phyloP scores from a whole-genome alignment of 1,284 basidiomycete genomes.

The Cystobasidium sp. region DNA sequence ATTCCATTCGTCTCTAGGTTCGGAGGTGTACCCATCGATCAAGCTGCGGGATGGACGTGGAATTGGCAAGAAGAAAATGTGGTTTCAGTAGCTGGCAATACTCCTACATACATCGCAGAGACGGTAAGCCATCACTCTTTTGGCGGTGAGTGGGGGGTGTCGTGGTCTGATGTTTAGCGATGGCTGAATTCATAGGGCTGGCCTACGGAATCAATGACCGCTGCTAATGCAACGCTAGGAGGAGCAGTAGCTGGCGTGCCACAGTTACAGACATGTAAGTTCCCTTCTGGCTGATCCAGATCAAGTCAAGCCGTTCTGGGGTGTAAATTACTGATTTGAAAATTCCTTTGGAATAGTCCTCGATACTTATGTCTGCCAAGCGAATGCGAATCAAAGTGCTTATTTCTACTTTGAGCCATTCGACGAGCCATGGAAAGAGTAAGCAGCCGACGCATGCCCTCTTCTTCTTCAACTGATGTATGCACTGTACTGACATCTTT shows the following conservation, averaged over 20 bases:
- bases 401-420: constrained; percentile 67
- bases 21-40: constrained; percentile 68
- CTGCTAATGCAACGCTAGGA: constrained; percentile 61
- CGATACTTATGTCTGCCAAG: constrained; percentile 82
- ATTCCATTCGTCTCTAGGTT: constrained; percentile 56
- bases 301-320: neutral
- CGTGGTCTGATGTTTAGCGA: neutral
- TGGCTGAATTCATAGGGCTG: constrained; percentile 27
- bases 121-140: constrained; percentile 61
- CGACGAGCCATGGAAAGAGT: constrained; percentile 83
- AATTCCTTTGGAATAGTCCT: constrained; percentile 64
- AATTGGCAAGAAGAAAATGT: constrained; percentile 64
- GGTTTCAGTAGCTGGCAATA: constrained; percentile 60
- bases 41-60: constrained; percentile 71
- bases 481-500: constrained; percentile 9
- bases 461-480: neutral
- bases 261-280: constrained; percentile 66
- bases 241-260: constrained; percentile 68
- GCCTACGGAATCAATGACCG: constrained; percentile 52
- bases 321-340: constrained; percentile 51
- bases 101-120: constrained; percentile 76
- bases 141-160: neutral
- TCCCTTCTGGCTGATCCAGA: neutral
- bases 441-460: neutral
- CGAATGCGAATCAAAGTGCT: constrained; percentile 76